Conservation (phyloP, 441 rosid species). For the Corymbia citriodora region DNA sequence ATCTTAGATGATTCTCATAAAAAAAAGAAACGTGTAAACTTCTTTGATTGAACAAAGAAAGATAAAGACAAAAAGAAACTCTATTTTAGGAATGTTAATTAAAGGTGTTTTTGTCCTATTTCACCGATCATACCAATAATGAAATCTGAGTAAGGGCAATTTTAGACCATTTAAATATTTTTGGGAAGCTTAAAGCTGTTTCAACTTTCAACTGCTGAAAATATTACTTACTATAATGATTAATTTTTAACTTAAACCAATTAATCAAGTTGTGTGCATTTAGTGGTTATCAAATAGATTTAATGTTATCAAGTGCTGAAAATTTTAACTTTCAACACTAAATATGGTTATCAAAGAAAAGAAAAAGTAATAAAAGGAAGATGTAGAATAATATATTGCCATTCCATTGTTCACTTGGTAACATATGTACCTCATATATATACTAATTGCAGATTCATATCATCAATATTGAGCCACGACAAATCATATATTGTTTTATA, state of each 20-base stretch:
- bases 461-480: not conserved
- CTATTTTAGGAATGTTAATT: not conserved
- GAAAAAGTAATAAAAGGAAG: not conserved
- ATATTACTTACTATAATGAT: not conserved
- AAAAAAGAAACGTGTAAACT: not conserved
- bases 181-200: not conserved
- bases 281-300: not conserved
- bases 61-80: not conserved
- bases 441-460: not conserved
- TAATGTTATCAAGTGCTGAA: not conserved
- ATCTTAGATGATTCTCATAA: not conserved
- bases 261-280: not conserved
- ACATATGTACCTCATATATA: not conserved
- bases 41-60: not conserved
- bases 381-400: not conserved
- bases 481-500: not conserved
- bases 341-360: not conserved
- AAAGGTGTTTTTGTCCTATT: not conserved
- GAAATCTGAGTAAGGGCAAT: not conserved
- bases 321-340: not conserved
- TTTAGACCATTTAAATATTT: not conserved
- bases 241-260: not conserved
- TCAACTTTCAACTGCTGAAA: not conserved
- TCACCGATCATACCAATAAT: not conserved
- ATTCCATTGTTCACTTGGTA: not conserved